phyloP scores from a whole-genome alignment of 164 flowering plant species.

The Nymphaea thermarum region DNA sequence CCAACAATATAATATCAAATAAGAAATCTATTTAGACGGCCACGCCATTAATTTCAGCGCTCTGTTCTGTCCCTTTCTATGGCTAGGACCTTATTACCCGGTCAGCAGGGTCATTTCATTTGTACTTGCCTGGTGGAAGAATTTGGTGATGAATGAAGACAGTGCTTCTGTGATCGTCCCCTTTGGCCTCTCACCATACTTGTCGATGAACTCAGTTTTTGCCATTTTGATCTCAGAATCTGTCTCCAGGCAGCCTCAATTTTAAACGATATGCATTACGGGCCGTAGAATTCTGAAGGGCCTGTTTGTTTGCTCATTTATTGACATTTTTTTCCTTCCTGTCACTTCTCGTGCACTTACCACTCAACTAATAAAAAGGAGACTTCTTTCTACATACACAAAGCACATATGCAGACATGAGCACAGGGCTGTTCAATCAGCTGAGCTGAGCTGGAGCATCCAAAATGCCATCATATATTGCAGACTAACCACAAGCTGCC shows the following conservation, averaged over 20 bases:
- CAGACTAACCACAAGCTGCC: too few species aligned
- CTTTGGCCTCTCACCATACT: slow-evolving; percentile 59
- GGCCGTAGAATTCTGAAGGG: slow-evolving; percentile 56
- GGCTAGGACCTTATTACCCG: slow-evolving; percentile 23
- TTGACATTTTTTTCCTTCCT: background rate
- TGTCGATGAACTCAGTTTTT: slow-evolving; percentile 31
- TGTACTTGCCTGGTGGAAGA: slow-evolving; percentile 17
- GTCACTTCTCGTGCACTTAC: background rate
- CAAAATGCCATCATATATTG: too few species aligned
- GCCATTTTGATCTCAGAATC: slow-evolving; percentile 66
- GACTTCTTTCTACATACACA: too few species aligned
- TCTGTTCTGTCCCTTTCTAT: background rate
- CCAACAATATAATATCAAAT: background rate
- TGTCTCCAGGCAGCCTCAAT: slow-evolving; percentile 54
- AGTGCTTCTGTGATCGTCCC: slow-evolving; percentile 61
- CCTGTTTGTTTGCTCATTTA: slow-evolving; percentile 21
- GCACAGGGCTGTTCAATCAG: too few species aligned
- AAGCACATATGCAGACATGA: too few species aligned
- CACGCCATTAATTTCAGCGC: too few species aligned
- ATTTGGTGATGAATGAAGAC: too few species aligned
- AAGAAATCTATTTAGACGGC: too few species aligned
- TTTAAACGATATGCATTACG: slow-evolving; percentile 71
- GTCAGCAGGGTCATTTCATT: slow-evolving; percentile 32
- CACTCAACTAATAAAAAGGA: too few species aligned
- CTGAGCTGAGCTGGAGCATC: too few species aligned